These are phyloP conservation scores for Clavaria fumosa DNA, from an alignment of 768 basidiomycete species.

Conservation along the genomic window DNA sequence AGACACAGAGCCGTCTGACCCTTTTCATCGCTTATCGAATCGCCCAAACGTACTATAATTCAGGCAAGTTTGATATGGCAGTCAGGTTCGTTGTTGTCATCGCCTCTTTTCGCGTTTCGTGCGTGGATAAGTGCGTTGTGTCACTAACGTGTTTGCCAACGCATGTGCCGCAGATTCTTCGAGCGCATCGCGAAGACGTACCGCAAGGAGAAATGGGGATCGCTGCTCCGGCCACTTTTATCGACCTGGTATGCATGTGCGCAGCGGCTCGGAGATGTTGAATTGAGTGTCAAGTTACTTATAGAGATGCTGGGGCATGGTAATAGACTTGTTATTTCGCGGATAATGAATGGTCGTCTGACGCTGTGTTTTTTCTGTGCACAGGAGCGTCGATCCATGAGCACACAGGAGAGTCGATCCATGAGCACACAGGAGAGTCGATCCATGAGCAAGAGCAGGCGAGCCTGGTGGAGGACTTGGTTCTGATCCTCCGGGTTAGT, in stretches of 20 bases:
- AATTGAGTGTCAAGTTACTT: conserved; percentile 58
- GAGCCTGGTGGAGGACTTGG: conserved; percentile 43
- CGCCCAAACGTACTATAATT: conserved; percentile 69
- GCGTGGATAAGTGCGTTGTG: background rate
- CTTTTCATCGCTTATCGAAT: conserved; percentile 88
- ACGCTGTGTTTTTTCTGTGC: too few species aligned
- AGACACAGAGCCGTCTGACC: conserved; percentile 64
- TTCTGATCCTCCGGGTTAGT: background rate
- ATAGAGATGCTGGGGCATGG: conserved; percentile 76
- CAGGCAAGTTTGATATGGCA: conserved; percentile 76
- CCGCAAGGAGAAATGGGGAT: conserved; percentile 68
- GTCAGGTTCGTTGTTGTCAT: conserved; percentile 40
- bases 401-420: too few species aligned
- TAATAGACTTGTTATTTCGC: conserved; percentile 17
- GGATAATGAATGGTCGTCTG: too few species aligned
- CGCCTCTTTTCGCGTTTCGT: background rate
- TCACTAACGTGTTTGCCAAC: background rate
- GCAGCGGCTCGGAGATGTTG: conserved; percentile 60
- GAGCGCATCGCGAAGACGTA: conserved; percentile 86
- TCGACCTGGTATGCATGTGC: conserved; percentile 75
- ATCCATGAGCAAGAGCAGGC: conserved; percentile 64
- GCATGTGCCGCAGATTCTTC: conserved; percentile 55
- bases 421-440: too few species aligned
- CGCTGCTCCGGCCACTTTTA: conserved; percentile 60
- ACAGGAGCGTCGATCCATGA: too few species aligned